A percentile compares a stretch with the other conserved stretches of the same genome.
These are phyloP conservation scores for Carpinus viminea DNA, from an alignment of 306 rosid species.

Conservation along the genomic window DNA sequence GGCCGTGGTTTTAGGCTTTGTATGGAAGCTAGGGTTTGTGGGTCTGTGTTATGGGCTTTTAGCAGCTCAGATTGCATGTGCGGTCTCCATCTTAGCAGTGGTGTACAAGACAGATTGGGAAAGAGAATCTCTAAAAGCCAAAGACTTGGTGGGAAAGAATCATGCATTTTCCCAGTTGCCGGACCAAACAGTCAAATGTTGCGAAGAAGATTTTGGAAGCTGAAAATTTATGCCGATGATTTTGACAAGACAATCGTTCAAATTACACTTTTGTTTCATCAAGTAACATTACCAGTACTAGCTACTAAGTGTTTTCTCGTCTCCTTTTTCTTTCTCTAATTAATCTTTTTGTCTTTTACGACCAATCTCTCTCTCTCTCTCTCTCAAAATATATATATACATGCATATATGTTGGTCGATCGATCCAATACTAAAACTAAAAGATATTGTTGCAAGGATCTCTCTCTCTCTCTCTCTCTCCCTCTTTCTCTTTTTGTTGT, in stretches of 20 bases:
- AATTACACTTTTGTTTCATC: not conserved
- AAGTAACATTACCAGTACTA: not conserved
- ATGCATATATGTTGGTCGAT: too few species aligned
- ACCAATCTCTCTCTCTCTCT: too few species aligned
- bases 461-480: too few species aligned
- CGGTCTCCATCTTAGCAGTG: slow-evolving; percentile 49
- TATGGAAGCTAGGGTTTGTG: slow-evolving; percentile 53
- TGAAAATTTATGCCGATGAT: not conserved
- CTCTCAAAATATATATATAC: too few species aligned
- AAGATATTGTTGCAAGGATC: too few species aligned
- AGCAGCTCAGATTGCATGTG: slow-evolving; percentile 66
- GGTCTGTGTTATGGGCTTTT: slow-evolving; percentile 69
- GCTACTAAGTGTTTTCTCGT: not conserved
- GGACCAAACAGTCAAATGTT: slow-evolving; percentile 34
- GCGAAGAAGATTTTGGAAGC: slow-evolving; percentile 14
- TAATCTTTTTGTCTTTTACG: too few species aligned
- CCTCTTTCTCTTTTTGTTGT: too few species aligned
- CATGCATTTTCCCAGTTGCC: slow-evolving; percentile 1
- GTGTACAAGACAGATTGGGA: slow-evolving; percentile 68
- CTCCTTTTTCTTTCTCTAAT: not conserved
- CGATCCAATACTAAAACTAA: too few species aligned
- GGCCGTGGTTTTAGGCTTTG: slow-evolving; percentile 51
- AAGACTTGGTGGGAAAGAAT: slow-evolving; percentile 51
- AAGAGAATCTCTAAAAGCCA: slow-evolving; percentile 55
- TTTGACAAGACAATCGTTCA: not conserved